Base-by-base conservation (phyloP, 2,329 filamentous ascomycete species). In the Ophiostoma angusticollis region DNA sequence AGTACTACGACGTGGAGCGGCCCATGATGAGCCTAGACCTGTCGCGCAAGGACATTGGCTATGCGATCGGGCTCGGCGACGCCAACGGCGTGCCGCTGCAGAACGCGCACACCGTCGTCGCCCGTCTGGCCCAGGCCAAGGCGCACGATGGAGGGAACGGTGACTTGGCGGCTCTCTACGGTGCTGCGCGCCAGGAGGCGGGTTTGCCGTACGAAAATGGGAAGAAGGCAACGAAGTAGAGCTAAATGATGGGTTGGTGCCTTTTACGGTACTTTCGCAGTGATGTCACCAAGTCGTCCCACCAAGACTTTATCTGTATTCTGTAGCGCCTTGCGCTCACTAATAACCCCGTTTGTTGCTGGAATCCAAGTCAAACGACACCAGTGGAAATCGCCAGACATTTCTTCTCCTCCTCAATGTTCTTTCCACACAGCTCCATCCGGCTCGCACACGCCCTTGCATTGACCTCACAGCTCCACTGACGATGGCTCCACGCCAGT, bases 21-120 rank as follows among this genome's bases (percentile, higher is more conserved):
- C 86, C 86, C n/a, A 62, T 91, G 8, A 93, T 93, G 56, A 75
- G 75, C 4, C 82, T 89, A 1, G 80, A 91, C 55, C 63, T 93
- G 43, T 86, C 85, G 6, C 66, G 80, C 45, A 94, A 94, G 56
- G 87, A 94, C 62, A 73, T 78, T 2, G 62, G 76, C 1, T 85
- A 94, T 64, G 84, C 82, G 5, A 62, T 76, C 54, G 64, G 61
- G 39, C 52, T 94, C 42, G 86, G 83, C 0, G 62, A 72, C 44
- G 60, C 60, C 18, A 67, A 65, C 6, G 84, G 82, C 0, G 65
- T 71, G 31, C 68, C 65, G 42, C 58, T 93, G 58, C 69, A 64
- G 43, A 78, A 74, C 46, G 61, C 81, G 1, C 75, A 82, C 57
- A 65, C 79, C 4, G 79, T 68, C 1, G 79, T 87, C 58, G 64